These are phyloP conservation scores for Artemisia tridentata DNA, from an alignment of 129 eudicot species.

Conservation along the genomic window DNA sequence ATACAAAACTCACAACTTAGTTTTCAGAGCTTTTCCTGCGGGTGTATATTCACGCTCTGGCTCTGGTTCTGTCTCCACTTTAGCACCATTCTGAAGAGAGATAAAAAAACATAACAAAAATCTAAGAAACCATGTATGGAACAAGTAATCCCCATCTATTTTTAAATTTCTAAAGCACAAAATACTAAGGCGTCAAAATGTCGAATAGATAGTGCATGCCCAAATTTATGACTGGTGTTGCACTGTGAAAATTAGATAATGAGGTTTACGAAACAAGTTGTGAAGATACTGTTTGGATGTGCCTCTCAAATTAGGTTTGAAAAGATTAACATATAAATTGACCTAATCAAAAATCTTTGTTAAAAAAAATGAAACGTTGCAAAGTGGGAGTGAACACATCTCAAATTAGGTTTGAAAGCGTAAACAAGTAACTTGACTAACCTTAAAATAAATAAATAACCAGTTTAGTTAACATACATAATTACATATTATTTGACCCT, in stretches of 20 bases:
- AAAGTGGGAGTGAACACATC: not conserved
- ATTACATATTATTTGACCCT: no score
- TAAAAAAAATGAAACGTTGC: no score
- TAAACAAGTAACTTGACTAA: not conserved
- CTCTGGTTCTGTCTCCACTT: conserved; percentile 60
- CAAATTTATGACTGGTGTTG: not conserved
- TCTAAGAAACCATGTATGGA: not conserved
- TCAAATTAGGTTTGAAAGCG: not conserved
- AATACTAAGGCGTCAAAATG: not conserved
- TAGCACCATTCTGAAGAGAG: conserved; percentile 55
- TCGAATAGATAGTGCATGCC: conserved; percentile 1
- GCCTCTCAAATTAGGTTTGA: no score
- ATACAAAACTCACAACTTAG: conserved; percentile 66
- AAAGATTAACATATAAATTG: no score
- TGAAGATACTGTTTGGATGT: no score
- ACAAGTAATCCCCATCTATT: not conserved
- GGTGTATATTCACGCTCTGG: conserved; percentile 74
- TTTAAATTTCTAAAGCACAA: not conserved
- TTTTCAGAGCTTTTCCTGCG: conserved; percentile 80
- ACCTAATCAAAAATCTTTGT: no score
- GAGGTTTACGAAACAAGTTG: no score
- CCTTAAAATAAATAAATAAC: not conserved
- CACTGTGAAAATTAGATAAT: no score
- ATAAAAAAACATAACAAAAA: not conserved
- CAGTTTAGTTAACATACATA: not conserved